Base-by-base conservation (phyloP, 2,329 filamentous ascomycete genomes). In the Penicillium sp. region DNA sequence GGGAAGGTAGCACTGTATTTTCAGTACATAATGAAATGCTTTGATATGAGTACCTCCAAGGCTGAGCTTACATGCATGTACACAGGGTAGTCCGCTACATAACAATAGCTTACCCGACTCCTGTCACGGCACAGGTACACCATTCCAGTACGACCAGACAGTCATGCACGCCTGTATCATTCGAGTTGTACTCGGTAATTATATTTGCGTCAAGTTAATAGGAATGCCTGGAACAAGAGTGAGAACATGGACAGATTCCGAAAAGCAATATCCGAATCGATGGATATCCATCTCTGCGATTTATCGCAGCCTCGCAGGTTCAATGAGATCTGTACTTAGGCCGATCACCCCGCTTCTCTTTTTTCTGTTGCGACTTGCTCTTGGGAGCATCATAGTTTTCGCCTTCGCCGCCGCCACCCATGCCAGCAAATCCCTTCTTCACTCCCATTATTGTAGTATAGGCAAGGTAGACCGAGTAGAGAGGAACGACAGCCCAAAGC, bases 281-380 rank as follows among this genome's bases (percentile, higher is more conserved):
- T 23, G 20, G 20, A 27, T 24, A 39, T 24, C 10, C 23, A 40
- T 27, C 12, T 1, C 8, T 29, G 20, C 15, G 18, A 6, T 3
- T 33, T 7, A 18, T 10, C 33, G 15, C 4, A 37, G 33, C 18
- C 18, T 20, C 18, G 18, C 6, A 12, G 18, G 18, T 18, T 42
- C n/a, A 44, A 35, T 46, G 47, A 25, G 31, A 25, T 24, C 44
- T 49, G 25, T 57, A 47, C 44, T 54, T 54, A 5, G 50, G 31
- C 45, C 68, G 66, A 6, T 72, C 73, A 12, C 74, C 74, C 45
- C 75, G 69, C 63, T 77, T 78, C 64, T 78, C 77, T 65, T 77
- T 68, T 66, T 79, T 79, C 65, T 74, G 70, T 66, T 79, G 76
- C 53, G 75, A 71, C 65, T 78, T 79, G 53, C 77, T 79, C 60